Conservation (phyloP, 1,284 basidiomycete species). For the Dichomitus squalens region DNA sequence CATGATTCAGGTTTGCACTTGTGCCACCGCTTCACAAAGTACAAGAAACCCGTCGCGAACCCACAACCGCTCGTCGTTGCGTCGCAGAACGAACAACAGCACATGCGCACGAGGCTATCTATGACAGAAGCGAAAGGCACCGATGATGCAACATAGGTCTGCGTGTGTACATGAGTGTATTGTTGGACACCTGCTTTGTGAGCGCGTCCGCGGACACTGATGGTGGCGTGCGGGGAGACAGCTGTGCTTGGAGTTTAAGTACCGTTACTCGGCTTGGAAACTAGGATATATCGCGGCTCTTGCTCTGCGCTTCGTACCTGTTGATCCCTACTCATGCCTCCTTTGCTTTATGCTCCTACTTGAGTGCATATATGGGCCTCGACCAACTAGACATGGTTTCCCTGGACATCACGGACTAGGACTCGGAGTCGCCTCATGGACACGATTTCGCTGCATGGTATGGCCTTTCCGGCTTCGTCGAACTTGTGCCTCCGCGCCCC, state of each 20-base stretch:
- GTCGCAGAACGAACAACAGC: neutral
- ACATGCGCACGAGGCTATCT: neutral
- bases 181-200: conserved; percentile 1
- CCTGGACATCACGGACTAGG: neutral
- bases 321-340: neutral
- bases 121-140: neutral
- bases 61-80: neutral
- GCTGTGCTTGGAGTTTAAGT: neutral
- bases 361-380: neutral
- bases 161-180: neutral
- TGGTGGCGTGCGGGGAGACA: conserved; percentile 18
- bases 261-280: conserved; percentile 3
- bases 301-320: too few species aligned
- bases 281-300: conserved; percentile 3
- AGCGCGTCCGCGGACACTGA: conserved; percentile 9
- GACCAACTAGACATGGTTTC: too few species aligned
- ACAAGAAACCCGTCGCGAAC: conserved; percentile 2
- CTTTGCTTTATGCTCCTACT: neutral
- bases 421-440: neutral
- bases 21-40: neutral
- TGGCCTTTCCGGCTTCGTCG: neutral
- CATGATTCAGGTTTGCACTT: neutral
- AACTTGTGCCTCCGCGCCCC: neutral
- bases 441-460: neutral
- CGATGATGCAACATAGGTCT: neutral